Evolutionary conservation across 179 eudicot species (phyloP), one percentile per base, ranked within the genome.

Genomic region (Beta corolliflora): DNA sequence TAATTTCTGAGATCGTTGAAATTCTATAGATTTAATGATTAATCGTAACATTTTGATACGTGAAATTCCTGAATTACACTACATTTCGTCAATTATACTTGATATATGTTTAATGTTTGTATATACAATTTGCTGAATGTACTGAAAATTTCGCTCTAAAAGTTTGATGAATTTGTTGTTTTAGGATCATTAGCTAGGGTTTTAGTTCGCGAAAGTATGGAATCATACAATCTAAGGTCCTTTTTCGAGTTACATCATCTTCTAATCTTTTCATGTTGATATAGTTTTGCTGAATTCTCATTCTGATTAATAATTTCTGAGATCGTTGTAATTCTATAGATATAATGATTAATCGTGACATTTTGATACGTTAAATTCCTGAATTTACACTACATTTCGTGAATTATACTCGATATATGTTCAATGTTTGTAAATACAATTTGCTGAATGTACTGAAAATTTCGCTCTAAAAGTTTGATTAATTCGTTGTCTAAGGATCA

Each of bases 141-240:
- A 23, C 61, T 76, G 64, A 61, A 58, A 16, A 59, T 7, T 73
- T 14, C 19, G n/a, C 29, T 15, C 53, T 68, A 36, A 65, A 53
- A 68, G 21, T 46, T 48, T 46, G 46, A 15, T 13, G 21, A 8
- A 21, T 54, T 78, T n/a, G 64, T 18, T 36, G 79, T 59, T 75
- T 74, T 25, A 75, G 58, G 56, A 5, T 71, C n/a, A 70, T 58
- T 29, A 19, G 73, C 14, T 76, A 84, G 75, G 82, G 72, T 66
- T 75, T 68, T 53, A 66, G 25, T 29, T 72, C 4, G 81, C 59
- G 16, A 53, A 72, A 77, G 29, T 56, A 90, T 91, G 98, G 95
- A 94, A 86, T 82, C 92, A 3, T 89, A 91, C 76, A n/a, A n/a
- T 23, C 50, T 58, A 71, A 3, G n/a, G n/a, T n/a, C 14, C 21